Evolutionary conservation across 345 rosid genomes (phyloP), one percentile per base, ranked within the genome.

Genomic region (Eutrema japonicum): DNA sequence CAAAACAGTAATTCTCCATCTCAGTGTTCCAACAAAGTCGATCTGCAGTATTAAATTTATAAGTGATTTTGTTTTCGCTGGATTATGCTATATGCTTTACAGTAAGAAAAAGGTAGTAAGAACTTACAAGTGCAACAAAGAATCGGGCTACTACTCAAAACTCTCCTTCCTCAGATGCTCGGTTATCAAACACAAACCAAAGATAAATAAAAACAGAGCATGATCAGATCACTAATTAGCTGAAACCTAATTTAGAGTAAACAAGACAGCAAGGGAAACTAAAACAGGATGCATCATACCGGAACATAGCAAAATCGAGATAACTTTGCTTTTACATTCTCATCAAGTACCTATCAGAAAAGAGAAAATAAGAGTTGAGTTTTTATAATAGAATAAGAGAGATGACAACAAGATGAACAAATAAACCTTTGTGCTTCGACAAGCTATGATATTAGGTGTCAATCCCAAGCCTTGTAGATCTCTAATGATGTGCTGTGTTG

Each of bases 401-500:
- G 11, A 70, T 35, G 12, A 9, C 6, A 73, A 55, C 64, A 73
- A 49, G 69, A 62, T 22, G 5, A 58, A 11, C 46, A 58, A 36
- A 51, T 37, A 7, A 73, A 94, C 97, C 97, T 71, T 83, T 8
- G 97, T 83, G 83, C 96, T 92, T 26, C 99, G 87, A 76, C 99
- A 94, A 73, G 96, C 99, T 73, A 94, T 81, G 61, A 94, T 83
- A 78, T 88, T 73, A 1, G 99, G 96, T 2, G 85, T 81, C 86
- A 94, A 70, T 11, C 99, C 99, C 63, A 88, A 82, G 40, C 96
- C 97, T 87, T 96, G 82, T 51, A 94, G 86, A 14, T 86, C 90
- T 53, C 87, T 83, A 66, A 89, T 88, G 76, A 97, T 92, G 53
- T 92, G 99, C 81, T 94, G 97, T 52, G 99, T 94, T 6, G 99